phyloP scores from a whole-genome alignment of 2,329 filamentous ascomycete genomes.

The Bipolaris oryzae region DNA sequence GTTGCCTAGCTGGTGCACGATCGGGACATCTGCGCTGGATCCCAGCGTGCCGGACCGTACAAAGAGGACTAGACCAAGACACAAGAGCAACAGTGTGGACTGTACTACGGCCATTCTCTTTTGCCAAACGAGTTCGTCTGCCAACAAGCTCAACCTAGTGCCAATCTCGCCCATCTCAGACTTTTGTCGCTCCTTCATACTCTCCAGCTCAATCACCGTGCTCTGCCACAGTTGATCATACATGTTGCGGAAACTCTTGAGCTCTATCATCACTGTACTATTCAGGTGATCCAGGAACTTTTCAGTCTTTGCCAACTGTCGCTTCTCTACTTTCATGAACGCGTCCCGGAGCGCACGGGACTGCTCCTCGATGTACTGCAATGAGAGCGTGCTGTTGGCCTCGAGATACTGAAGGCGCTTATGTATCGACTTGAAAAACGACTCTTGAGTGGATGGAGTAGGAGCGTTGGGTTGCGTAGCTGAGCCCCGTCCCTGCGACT shows the following conservation, averaged over 20 bases:
- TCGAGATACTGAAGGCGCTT: conserved; percentile 92
- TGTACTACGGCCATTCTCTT: conserved; percentile 95
- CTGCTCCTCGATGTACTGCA: conserved; percentile 97
- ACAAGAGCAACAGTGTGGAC: conserved; percentile 83
- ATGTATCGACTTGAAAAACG: conserved; percentile 95
- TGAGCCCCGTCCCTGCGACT: conserved; percentile 35
- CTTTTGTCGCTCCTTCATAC: conserved; percentile 82
- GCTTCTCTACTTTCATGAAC: conserved; percentile 83
- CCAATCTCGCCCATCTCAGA: conserved; percentile 83
- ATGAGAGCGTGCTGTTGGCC: conserved; percentile 86
- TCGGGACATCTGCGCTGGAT: conserved; percentile 50
- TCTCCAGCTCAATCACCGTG: conserved; percentile 88
- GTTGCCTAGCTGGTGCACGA: conserved; percentile 53
- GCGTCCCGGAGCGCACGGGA: conserved; percentile 88
- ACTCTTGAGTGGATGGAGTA: conserved; percentile 89
- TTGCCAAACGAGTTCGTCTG: conserved; percentile 84
- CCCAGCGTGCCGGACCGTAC: conserved; percentile 47
- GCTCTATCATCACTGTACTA: conserved; percentile 78
- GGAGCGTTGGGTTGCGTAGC: conserved; percentile 58
- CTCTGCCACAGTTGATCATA: conserved; percentile 98
- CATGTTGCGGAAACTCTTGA: conserved; percentile 66
- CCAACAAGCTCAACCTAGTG: conserved; percentile 79
- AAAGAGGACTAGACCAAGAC: conserved; percentile 87
- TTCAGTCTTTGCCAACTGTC: conserved; percentile 82
- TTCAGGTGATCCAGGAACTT: conserved; percentile 86